These are phyloP conservation scores for Ustilago crameri DNA, from an alignment of 1,284 basidiomycete genomes.

Conservation along the genomic window DNA sequence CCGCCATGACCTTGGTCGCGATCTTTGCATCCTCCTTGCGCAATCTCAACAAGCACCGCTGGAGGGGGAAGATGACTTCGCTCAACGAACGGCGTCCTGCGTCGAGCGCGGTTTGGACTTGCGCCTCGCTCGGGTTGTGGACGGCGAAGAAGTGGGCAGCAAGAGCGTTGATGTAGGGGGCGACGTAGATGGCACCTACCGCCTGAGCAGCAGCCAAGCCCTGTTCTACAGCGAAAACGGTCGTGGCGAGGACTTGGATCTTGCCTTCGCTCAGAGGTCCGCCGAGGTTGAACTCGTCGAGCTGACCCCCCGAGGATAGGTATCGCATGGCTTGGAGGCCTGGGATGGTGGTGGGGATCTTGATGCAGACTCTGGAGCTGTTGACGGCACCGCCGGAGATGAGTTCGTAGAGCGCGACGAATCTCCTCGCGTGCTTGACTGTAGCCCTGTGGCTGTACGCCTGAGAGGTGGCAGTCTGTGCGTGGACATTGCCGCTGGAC, in stretches of 20 bases:
- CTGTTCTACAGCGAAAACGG: slow-evolving; percentile 30
- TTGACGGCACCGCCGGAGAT: slow-evolving; percentile 7
- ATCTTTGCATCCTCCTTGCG: slow-evolving; percentile 9
- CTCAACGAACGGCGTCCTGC: slow-evolving; percentile 10
- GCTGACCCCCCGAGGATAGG: slow-evolving; percentile 22
- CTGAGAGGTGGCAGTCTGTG: slow-evolving; percentile 24
- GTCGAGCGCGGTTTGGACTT: background rate
- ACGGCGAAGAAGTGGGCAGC: slow-evolving; percentile 28
- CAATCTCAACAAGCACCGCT: slow-evolving; percentile 14
- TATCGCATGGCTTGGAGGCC: slow-evolving; percentile 38
- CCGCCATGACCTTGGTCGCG: slow-evolving; percentile 22
- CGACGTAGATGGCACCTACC: slow-evolving; percentile 14
- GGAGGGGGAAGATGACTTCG: slow-evolving; percentile 22
- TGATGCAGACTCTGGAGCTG: slow-evolving; percentile 21
- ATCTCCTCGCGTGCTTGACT: slow-evolving; percentile 21
- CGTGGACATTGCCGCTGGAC: slow-evolving; percentile 21
- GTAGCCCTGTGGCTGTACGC: slow-evolving; percentile 20
- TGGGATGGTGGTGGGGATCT: slow-evolving; percentile 25
- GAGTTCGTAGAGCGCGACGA: slow-evolving; percentile 31
- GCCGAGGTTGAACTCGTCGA: slow-evolving; percentile 21
- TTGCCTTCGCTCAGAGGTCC: slow-evolving; percentile 14
- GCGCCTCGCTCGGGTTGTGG: slow-evolving; percentile 2
- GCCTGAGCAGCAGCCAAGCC: slow-evolving; percentile 33
- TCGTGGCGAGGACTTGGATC: slow-evolving; percentile 29
- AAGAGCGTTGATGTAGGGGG: slow-evolving; percentile 35